phyloP scores from a whole-genome alignment of 2,329 filamentous ascomycete genomes.

The Calonectria hawksworthii region DNA sequence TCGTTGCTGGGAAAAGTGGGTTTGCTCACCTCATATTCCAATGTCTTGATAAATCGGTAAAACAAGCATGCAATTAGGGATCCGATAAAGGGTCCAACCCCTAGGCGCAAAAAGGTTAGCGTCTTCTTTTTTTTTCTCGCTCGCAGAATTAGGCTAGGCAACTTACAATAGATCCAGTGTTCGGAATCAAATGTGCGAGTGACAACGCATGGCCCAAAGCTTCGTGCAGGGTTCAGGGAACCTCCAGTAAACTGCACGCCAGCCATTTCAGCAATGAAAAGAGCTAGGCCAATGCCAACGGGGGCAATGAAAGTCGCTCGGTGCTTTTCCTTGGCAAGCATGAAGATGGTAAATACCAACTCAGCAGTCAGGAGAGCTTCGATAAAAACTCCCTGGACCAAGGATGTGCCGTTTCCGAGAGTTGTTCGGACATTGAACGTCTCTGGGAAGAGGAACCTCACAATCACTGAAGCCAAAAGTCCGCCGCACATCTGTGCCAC shows the following conservation, averaged over 20 bases:
- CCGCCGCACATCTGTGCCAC: conserved; percentile 65
- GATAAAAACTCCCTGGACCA: conserved; percentile 63
- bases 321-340: conserved; percentile 66
- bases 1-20: neutral
- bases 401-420: conserved; percentile 54
- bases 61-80: conserved; percentile 53
- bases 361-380: conserved; percentile 64
- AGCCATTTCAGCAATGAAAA: conserved; percentile 61
- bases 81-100: conserved; percentile 52
- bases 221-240: conserved; percentile 62
- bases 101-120: conserved; percentile 28
- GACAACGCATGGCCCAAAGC: conserved; percentile 62
- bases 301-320: conserved; percentile 62
- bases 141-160: neutral
- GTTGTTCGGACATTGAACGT: conserved; percentile 58
- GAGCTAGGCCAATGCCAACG: conserved; percentile 61
- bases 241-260: conserved; percentile 64
- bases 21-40: conserved; percentile 53
- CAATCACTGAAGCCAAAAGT: conserved; percentile 58
- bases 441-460: conserved; percentile 59
- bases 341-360: conserved; percentile 64
- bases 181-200: conserved; percentile 56
- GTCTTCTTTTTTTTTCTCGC: neutral
- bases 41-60: conserved; percentile 57
- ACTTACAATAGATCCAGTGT: conserved; percentile 63